Conservation (phyloP, 2,329 filamentous ascomycete genomes). For the Aureobasidium sp. region DNA sequence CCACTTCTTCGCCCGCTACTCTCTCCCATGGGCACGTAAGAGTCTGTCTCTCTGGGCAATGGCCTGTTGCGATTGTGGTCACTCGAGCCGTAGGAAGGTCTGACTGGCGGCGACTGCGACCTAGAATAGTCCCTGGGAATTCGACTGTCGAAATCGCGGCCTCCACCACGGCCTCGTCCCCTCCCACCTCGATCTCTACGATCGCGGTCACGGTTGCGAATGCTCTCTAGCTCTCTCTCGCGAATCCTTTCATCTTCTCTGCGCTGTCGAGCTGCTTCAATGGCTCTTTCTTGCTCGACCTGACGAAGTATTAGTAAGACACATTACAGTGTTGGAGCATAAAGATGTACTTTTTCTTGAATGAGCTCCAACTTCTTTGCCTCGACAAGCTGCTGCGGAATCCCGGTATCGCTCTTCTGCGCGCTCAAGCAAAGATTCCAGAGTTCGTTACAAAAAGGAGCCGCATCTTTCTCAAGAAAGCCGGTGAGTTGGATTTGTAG, state of each 20-base stretch:
- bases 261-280: conserved; percentile 64
- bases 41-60: conserved; percentile 47
- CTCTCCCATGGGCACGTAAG: conserved; percentile 48
- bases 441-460: conserved; percentile 83
- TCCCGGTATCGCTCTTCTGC: conserved; percentile 78
- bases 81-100: conserved; percentile 42
- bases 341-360: conserved; percentile 76
- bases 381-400: conserved; percentile 89
- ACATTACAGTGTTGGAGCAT: background rate
- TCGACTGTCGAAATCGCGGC: conserved; percentile 44
- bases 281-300: conserved; percentile 76
- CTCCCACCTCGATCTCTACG: conserved; percentile 33
- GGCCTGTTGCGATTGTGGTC: conserved; percentile 37
- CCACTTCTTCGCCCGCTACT: conserved; percentile 12
- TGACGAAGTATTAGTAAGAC: conserved; percentile 30
- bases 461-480: conserved; percentile 88
- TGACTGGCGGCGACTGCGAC: conserved; percentile 47
- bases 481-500: conserved; percentile 92
- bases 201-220: conserved; percentile 62
- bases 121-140: conserved; percentile 32
- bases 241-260: conserved; percentile 65
- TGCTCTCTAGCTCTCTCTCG: conserved; percentile 61
- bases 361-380: conserved; percentile 93
- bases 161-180: conserved; percentile 40
- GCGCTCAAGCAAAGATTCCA: conserved; percentile 90